Conservation (phyloP, 2,329 filamentous ascomycete genomes). For the Rugonectria rugulosa region DNA sequence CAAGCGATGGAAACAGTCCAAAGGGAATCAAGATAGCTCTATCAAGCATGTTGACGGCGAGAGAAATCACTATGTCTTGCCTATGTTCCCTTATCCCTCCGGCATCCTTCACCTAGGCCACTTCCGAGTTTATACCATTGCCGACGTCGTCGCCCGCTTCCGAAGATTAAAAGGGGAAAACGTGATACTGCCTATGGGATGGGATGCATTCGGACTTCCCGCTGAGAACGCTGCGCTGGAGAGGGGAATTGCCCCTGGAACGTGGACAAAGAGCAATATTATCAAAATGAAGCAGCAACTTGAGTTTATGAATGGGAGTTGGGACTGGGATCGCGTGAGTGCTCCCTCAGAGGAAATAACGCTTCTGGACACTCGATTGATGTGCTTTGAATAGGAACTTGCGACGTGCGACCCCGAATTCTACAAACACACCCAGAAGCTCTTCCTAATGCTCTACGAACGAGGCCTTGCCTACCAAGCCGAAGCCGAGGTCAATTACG, state of each 20-base stretch:
- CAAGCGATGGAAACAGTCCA: slow-evolving; percentile 48
- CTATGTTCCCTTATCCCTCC: slow-evolving; percentile 95
- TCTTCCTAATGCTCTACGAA: slow-evolving; percentile 80
- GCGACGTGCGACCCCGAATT: slow-evolving; percentile 85
- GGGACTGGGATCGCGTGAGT: slow-evolving; percentile 83
- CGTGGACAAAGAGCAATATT: slow-evolving; percentile 85
- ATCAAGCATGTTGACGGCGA: slow-evolving; percentile 31
- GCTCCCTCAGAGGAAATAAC: not conserved
- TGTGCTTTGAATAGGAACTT: slow-evolving; percentile 67
- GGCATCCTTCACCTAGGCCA: slow-evolving; percentile 88
- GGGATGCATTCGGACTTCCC: slow-evolving; percentile 91
- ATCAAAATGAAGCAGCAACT: slow-evolving; percentile 85
- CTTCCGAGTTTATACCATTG: slow-evolving; percentile 88
- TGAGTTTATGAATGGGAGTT: slow-evolving; percentile 78
- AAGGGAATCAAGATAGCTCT: slow-evolving; percentile 5
- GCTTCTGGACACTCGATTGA: not conserved
- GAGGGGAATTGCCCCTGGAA: slow-evolving; percentile 76
- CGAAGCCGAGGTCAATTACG: slow-evolving; percentile 87
- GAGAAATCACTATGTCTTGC: slow-evolving; percentile 72
- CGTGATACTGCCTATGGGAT: slow-evolving; percentile 89
- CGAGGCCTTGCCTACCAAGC: slow-evolving; percentile 82
- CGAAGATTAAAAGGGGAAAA: slow-evolving; percentile 75
- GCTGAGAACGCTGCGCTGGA: slow-evolving; percentile 93
- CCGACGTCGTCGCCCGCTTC: slow-evolving; percentile 83
- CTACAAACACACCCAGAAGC: slow-evolving; percentile 87